Conservation (phyloP, 1,284 basidiomycete genomes). For the Mycosarcoma mackinlayi region DNA sequence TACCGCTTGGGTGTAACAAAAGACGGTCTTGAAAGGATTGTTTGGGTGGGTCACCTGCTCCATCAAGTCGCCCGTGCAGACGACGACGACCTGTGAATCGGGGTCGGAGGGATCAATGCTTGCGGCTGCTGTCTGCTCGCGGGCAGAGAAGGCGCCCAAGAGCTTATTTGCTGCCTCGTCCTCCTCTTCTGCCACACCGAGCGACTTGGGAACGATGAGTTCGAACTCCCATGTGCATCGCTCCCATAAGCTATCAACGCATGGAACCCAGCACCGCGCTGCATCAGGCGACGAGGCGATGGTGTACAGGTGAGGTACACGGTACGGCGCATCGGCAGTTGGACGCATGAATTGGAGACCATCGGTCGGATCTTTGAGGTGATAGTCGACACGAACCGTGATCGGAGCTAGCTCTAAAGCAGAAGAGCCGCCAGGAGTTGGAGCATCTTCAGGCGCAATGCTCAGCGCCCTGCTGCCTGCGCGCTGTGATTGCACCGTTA, state of each 20-base stretch:
- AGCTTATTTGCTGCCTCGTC: conserved; percentile 10
- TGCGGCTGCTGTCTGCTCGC: conserved; percentile 5
- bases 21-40: conserved; percentile 92
- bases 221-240: conserved; percentile 99
- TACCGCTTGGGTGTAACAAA: conserved; percentile 87
- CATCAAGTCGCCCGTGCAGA: conserved; percentile 84
- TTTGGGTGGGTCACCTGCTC: conserved; percentile 82
- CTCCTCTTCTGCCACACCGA: conserved; percentile 64
- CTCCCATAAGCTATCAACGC: conserved; percentile 94
- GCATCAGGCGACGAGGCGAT: conserved; percentile 87
- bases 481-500: conserved; percentile 34
- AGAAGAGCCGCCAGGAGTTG: conserved; percentile 40
- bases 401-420: conserved; percentile 79
- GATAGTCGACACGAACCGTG: conserved; percentile 80
- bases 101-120: conserved; percentile 15
- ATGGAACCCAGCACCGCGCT: conserved; percentile 96
- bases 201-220: conserved; percentile 83
- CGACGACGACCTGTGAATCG: conserved; percentile 75
- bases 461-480: conserved; percentile 32
- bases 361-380: conserved; percentile 81
- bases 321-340: conserved; percentile 82
- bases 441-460: conserved; percentile 30
- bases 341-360: conserved; percentile 88
- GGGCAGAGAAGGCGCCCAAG: conserved; percentile 8
- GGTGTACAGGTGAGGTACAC: conserved; percentile 86